Evolutionary conservation across 2,329 filamentous ascomycete genomes (phyloP), one percentile per base, ranked within the genome.

Genomic region (Fusarium dimerum): DNA sequence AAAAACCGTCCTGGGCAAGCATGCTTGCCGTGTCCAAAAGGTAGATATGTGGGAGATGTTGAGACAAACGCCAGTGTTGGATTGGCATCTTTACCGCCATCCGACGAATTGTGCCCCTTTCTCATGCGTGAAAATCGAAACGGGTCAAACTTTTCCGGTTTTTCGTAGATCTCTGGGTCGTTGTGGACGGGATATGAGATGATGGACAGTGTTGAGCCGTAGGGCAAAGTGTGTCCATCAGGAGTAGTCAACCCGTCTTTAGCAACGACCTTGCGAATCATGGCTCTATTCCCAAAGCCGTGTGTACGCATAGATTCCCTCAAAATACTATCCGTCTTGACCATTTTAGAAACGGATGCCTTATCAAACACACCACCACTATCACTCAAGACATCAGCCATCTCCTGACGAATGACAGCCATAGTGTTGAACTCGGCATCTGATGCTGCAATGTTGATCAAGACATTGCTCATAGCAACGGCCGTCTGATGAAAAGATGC

Each of bases 401-500:
- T 50, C 44, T 54, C 51, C 18, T 36, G 13, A 5, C 51, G 43
- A 40, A 54, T 43, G 43, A 36, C 17, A 2, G 39, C 20, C 9
- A 49, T 40, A 18, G 51, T 54, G 8, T 47, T 43, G 20, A 50
- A 54, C 47, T 48, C 51, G 5, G 18, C 43, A 47, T 54, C 26
- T 2, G 51, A 54, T 10, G 47, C 51, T 32, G 47, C 47, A 15
- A 54, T 54, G 40, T 54, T 54, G 32, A 54, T 44, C 13, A 54
- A 43, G 15, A 54, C 32, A 26, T 54, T 54, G 20, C 47, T 54
- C 29, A 50, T 47, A 2, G 47, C 47, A 12, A 54, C 36, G 13
- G 51, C 51, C 11, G 51, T 54, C 34, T 54, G 51, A 18, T 54
- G 51, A 34, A 50, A 50, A n/a, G 51, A 50, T 34, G 53, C 43